Conservation (phyloP, 2,329 filamentous ascomycete species). For the Ophiosphaerella herpotricha region DNA sequence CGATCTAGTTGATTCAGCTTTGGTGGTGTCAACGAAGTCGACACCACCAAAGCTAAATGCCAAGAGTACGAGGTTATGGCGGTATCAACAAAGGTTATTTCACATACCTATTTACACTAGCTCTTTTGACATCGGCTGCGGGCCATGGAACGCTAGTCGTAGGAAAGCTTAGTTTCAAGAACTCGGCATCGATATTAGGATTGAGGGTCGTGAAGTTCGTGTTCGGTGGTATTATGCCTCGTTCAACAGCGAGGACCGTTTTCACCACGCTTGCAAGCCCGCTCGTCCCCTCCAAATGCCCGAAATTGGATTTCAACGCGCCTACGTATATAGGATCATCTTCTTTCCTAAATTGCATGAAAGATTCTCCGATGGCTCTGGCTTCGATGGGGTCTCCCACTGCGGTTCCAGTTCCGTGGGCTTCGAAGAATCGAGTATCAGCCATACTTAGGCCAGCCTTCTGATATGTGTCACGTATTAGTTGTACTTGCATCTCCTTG, state of each 20-base stretch:
- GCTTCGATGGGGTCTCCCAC: slow-evolving; percentile 14
- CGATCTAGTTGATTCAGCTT: too few species aligned
- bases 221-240: slow-evolving; percentile 33
- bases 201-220: slow-evolving; percentile 23
- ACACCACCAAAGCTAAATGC: too few species aligned
- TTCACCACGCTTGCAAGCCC: slow-evolving; percentile 26
- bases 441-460: slow-evolving; percentile 1
- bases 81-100: too few species aligned
- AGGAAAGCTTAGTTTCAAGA: neutral
- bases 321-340: slow-evolving; percentile 11
- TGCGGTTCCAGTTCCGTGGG: slow-evolving; percentile 10
- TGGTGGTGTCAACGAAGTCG: too few species aligned
- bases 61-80: too few species aligned
- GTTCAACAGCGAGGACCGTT: slow-evolving; percentile 39
- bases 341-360: neutral
- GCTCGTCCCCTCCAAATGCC: slow-evolving; percentile 23
- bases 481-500: slow-evolving; percentile 50
- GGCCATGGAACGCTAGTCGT: too few species aligned
- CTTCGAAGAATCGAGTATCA: slow-evolving; percentile 16
- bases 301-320: slow-evolving; percentile 26
- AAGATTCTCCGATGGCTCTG: slow-evolving; percentile 6
- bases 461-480: slow-evolving; percentile 8
- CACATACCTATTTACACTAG: too few species aligned
- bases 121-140: too few species aligned
- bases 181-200: slow-evolving; percentile 11